Evolutionary conservation across 2,329 filamentous ascomycete species (phyloP), one percentile per base, ranked within the genome.

Genomic region (Alternaria conjuncta): DNA sequence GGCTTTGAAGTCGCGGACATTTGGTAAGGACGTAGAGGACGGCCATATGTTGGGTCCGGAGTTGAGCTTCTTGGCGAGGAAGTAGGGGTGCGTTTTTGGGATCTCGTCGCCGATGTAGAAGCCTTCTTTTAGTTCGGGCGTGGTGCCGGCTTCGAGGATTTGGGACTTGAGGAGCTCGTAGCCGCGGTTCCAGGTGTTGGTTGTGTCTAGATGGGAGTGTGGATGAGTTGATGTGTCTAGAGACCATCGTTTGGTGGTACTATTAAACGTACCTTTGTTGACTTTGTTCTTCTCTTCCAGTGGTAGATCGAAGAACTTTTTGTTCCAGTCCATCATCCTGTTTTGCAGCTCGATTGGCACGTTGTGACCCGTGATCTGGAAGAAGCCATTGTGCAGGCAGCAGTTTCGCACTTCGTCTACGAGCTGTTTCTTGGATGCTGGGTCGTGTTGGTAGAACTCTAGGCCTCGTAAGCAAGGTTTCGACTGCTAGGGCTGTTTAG

Each of bases 31-130:
- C 7, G 57, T 18, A 8, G 64, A 2, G 2, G 70, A 64, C 1
- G 81, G 81, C 81, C 81, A 83, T 64, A 78, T 75, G 67, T 83
- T 83, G 1, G 81, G 81, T 0, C 80, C 80, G 4, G 72, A 76
- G 62, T 80, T 81, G 26, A 82, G 70, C 49, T 79, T 79, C 61
- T 79, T 78, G 56, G 78, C 70, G 5, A 79, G 7, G 54, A 78
- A 79, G 67, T 82, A 79, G 1, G 78, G 79, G 55, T 82, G 80
- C 6, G 78, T 71, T 32, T 67, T 69, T 2, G 80, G 67, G 23
- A 83, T 79, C 51, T 83, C 81, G 47, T 81, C 78, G 59, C 81
- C 81, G 30, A 84, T 80, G 66, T 81, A 82, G 28, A 80, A 78
- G 3, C 54, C 82, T 62, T 83, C 82, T 63, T 84, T 83, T 5